phyloP scores from a whole-genome alignment of 345 rosid genomes.

The Aethionema arabicum region DNA sequence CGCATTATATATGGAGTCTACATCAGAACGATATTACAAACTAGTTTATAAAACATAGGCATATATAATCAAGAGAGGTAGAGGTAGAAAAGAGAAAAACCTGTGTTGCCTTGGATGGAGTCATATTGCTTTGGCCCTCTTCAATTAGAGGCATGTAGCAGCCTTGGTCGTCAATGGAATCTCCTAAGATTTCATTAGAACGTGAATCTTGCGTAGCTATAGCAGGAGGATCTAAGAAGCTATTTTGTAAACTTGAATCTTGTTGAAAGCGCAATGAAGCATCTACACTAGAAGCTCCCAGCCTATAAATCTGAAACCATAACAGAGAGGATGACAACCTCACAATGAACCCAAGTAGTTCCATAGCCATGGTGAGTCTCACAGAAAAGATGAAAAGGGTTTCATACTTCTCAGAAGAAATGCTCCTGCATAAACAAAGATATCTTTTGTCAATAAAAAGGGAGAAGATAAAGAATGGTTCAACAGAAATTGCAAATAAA shows the following conservation, averaged over 20 bases:
- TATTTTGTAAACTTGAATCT: conserved; percentile 62
- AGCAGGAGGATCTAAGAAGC: conserved; percentile 64
- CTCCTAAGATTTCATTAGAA: conserved; percentile 59
- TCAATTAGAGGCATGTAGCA: conserved; percentile 65
- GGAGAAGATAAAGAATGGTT: conserved; percentile 1
- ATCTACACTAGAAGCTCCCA: conserved; percentile 61
- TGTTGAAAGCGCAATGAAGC: conserved; percentile 41
- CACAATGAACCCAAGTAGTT: conserved; percentile 68
- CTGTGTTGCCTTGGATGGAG: conserved; percentile 20
- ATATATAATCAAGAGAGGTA: conserved; percentile 14
- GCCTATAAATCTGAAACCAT: conserved; percentile 93
- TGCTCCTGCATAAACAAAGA: conserved; percentile 44
- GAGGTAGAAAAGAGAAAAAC: conserved; percentile 1
- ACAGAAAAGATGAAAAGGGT: conserved; percentile 61
- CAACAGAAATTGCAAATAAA: not conserved
- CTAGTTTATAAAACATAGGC: not conserved
- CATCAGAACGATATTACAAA: conserved; percentile 8
- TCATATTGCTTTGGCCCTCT: conserved; percentile 47
- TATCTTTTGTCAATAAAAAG: not conserved
- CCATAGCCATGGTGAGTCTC: conserved; percentile 78
- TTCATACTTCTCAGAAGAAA: conserved; percentile 54
- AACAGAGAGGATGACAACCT: conserved; percentile 74
- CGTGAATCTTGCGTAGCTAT: conserved; percentile 43
- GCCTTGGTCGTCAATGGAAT: conserved; percentile 60
- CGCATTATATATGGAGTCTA: not conserved